Conservation (phyloP, 495 filamentous ascomycete species). For the Lepidopterella palustris region DNA sequence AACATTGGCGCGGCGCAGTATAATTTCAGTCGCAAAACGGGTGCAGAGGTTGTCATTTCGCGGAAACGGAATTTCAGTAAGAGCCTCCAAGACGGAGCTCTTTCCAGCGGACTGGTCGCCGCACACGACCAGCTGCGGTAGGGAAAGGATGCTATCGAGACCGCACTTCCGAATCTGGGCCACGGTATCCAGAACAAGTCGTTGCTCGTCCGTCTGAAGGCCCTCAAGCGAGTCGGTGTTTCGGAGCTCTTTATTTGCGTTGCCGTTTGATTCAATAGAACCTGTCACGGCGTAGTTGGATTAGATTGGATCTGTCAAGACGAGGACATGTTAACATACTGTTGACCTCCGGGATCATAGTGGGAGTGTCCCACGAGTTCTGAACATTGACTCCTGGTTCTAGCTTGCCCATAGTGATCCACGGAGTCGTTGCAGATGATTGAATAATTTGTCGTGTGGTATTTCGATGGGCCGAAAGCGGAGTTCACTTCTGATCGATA, state of each 20-base stretch:
- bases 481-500: too few relatives aligned
- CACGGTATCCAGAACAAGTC: constrained; percentile 33
- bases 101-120: neutral
- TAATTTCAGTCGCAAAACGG: constrained; percentile 60
- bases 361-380: too few relatives aligned
- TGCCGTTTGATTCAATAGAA: neutral
- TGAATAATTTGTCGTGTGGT: too few relatives aligned
- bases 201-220: constrained; percentile 27
- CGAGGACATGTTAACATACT: too few relatives aligned
- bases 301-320: too few relatives aligned
- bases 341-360: too few relatives aligned
- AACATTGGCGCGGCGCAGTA: constrained; percentile 36
- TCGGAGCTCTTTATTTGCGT: neutral
- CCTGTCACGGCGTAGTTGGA: too few relatives aligned
- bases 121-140: constrained; percentile 11
- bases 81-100: constrained; percentile 35
- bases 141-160: constrained; percentile 23
- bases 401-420: too few relatives aligned
- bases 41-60: constrained; percentile 57
- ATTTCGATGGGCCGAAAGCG: too few relatives aligned
- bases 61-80: constrained; percentile 63
- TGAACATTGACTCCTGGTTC: too few relatives aligned
- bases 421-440: too few relatives aligned
- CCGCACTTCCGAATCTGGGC: constrained; percentile 34
- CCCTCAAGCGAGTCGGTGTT: neutral